phyloP scores from a whole-genome alignment of 176 grass and related monocot genomes.

The Carex parvula region DNA sequence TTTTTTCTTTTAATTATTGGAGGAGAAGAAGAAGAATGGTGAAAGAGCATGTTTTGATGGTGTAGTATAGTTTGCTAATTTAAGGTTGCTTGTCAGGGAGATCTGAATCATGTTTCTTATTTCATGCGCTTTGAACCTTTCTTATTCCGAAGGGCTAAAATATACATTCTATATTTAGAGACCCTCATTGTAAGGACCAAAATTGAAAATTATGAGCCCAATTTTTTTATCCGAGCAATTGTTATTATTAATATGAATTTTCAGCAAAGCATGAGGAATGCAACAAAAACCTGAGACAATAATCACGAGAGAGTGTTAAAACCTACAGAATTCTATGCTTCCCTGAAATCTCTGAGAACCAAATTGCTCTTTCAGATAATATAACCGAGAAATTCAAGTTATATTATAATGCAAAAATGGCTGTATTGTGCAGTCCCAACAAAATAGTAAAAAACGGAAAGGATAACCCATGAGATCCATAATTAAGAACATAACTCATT shows the following conservation, averaged over 20 bases:
- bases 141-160: background rate
- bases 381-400: background rate
- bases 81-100: conserved; percentile 14
- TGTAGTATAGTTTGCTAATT: conserved; percentile 20
- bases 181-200: background rate
- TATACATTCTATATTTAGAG: conserved; percentile 16
- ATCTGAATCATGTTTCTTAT: conserved; percentile 16
- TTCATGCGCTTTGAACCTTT: conserved; percentile 1
- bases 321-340: background rate
- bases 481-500: background rate
- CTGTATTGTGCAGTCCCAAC: background rate
- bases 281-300: background rate
- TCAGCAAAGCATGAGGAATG: background rate
- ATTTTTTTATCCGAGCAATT: background rate
- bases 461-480: background rate
- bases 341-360: background rate
- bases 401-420: background rate
- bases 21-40: background rate
- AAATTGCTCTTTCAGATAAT: background rate
- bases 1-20: conserved; percentile 1
- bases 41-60: background rate
- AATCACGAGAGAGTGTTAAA: background rate
- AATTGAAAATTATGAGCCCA: background rate
- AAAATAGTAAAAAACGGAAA: background rate
- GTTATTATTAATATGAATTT: background rate